Base-by-base conservation (phyloP, 768 basidiomycete genomes). In the Agaricus subrufescens region DNA sequence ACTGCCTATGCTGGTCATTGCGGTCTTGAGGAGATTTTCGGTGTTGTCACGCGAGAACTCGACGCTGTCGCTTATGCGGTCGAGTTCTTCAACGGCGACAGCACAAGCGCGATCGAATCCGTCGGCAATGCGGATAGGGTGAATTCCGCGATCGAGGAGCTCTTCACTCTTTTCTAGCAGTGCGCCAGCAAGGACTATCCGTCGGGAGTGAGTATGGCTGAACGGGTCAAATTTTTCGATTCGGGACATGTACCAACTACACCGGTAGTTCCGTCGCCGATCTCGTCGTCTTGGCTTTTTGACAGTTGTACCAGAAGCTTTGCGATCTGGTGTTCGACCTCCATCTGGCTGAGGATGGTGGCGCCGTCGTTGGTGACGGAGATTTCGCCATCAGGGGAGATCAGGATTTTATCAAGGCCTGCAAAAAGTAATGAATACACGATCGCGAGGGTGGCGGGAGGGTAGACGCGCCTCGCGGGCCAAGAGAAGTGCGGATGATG, bases 351-450 rank as follows among this genome's bases (percentile, higher is more conserved):
- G 55, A 99, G 78, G 63, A 99, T 99, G 25, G 97, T 99, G 5
- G 97, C 97, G 49, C 97, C 97, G 72, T 99, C 97, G 73, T 99
- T 99, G 12, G 97, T 98, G 38, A 98, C 96, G 31, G 95, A 98
- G 66, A 99, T 98, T 65, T 99, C 97, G 48, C 97, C 97, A 76
- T 98, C 97, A 23, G 95, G 87, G 29, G 91, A 93, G 62, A 94
- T 93, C 63, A 94, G 81, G 65, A 94, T 93, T 81, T 94, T 94
- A 78, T 94, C 92, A 48, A 98, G 83, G 44, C 96, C 94, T 96
- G 59, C 11, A 62, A 46, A 37, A 44, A 50, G 40, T 47, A 52
- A 59, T 53, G 19, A 44, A 47, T 49, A 30, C 12, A 40, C 52
- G 48, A 48, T 57, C 57, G 62, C 48, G 25, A 9, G 19, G 54